A percentile compares a stretch with the other conserved stretches of the same genome.
These are phyloP conservation scores for Penicillium sp. DNA, from an alignment of 2,329 filamentous ascomycete genomes.

Conservation along the genomic window DNA sequence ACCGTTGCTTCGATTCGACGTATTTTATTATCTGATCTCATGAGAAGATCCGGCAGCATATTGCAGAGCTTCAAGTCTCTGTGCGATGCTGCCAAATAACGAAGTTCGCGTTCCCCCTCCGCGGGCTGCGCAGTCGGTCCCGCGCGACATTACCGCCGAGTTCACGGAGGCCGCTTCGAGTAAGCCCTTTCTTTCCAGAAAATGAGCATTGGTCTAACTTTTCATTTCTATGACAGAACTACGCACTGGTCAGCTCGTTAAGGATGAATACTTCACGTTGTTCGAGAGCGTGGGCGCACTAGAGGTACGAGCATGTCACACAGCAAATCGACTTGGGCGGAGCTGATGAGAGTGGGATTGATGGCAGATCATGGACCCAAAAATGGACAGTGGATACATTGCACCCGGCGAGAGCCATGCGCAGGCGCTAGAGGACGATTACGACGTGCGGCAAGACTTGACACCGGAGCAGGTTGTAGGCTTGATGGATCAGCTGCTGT, in stretches of 20 bases:
- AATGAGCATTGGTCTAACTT: conserved; percentile 1
- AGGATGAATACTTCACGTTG: conserved; percentile 90
- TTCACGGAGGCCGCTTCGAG: conserved; percentile 54
- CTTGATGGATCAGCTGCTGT: conserved; percentile 90
- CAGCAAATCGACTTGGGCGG: conserved; percentile 3
- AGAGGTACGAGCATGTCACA: conserved; percentile 46
- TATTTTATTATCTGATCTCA: conserved; percentile 2
- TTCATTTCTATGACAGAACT: conserved; percentile 56
- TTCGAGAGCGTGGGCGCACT: conserved; percentile 85
- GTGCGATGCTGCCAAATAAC: conserved; percentile 36
- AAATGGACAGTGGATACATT: conserved; percentile 95
- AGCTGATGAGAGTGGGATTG: conserved; percentile 15
- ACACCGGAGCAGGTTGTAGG: conserved; percentile 79
- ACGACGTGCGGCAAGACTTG: conserved; percentile 67
- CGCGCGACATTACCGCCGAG: conserved; percentile 55
- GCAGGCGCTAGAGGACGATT: conserved; percentile 72
- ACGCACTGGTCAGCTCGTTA: conserved; percentile 76
- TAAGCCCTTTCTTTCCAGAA: conserved; percentile 26
- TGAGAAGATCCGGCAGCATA: conserved; percentile 23
- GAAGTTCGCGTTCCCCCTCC: conserved; percentile 30
- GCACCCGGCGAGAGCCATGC: conserved; percentile 62
- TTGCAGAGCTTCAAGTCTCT: conserved; percentile 22
- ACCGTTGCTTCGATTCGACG: conserved; percentile 3
- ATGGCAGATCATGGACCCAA: conserved; percentile 90
- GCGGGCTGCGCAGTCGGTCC: conserved; percentile 37